Evolutionary conservation across 1,284 basidiomycete genomes (phyloP), one percentile per base, ranked within the genome.

Genomic region (Chalciporus piperatoides): DNA sequence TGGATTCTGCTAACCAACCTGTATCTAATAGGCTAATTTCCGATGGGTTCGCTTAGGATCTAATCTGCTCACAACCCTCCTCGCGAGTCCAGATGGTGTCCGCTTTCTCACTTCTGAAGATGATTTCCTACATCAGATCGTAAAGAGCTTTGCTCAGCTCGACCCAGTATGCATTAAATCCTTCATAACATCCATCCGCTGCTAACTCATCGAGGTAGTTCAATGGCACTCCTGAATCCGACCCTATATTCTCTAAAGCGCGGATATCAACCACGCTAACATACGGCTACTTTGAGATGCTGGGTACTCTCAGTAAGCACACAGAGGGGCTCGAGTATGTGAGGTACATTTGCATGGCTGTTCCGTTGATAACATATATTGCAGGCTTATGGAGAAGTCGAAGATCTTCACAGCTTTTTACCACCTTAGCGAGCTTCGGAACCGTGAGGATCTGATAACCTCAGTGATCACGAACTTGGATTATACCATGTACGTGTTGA

Each of bases 381-480:
- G 6, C 58, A 95, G 92, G 41, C 71, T 99, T 15, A 72, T 99
- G 66, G 92, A 96, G 67, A 90, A 90, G 61, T 89, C 90, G 70
- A 92, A 90, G 61, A 80, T 97, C 35, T 99, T 97, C 67, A 97
- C 95, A 0, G 87, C 90, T 0, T 91, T 99, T 64, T 97, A 99
- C 62, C 92, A 94, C 60, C 71, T 99, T 25, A 92, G 88, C 64
- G 95, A 98, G 64, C 75, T 97, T 43, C 78, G 87, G 28, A 90
- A 88, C 65, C 78, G 97, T 32, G 94, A 97, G 62, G 95, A 98
- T 62, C 76, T 99, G 35, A 89, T 95, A 55, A 90, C 86, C 60
- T 86, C 85, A 9, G 91, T 97, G 56, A 88, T 98, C 44, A 90
- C 94, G 61, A 91, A 92, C 59, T 75, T 98, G 39, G 93, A 98